A percentile compares a stretch with the other conserved stretches of the same genome.
phyloP scores from a whole-genome alignment of 2,329 filamentous ascomycete genomes.

The Fusarium mangiferae region DNA sequence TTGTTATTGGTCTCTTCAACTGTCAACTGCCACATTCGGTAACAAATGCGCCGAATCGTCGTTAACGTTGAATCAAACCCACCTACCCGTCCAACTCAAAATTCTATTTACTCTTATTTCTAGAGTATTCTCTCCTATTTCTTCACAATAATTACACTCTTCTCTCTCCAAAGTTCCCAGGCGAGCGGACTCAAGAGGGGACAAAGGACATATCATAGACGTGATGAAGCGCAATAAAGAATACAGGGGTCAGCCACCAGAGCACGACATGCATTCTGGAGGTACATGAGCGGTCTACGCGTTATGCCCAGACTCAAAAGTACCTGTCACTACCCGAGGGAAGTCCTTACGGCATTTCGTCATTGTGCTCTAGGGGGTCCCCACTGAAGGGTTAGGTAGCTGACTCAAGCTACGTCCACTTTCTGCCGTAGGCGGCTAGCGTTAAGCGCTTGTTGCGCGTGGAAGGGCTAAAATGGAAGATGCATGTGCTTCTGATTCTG shows the following conservation, averaged over 20 bases:
- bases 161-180: background rate
- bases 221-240: background rate
- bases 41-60: conserved; percentile 26
- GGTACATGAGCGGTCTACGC: conserved; percentile 11
- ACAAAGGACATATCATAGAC: background rate
- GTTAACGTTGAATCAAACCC: background rate
- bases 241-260: conserved; percentile 10
- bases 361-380: conserved; percentile 10
- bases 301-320: background rate
- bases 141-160: background rate
- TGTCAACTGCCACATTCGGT: conserved; percentile 21
- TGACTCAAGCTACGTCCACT: conserved; percentile 15
- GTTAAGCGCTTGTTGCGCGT: conserved; percentile 27
- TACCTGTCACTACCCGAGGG: conserved; percentile 16
- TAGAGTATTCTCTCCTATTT: background rate
- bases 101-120: background rate
- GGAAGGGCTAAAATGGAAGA: conserved; percentile 11
- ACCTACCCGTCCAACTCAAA: background rate
- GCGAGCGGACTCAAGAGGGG: background rate
- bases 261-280: background rate
- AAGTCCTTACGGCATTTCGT: conserved; percentile 29
- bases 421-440: conserved; percentile 13
- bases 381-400: conserved; percentile 13
- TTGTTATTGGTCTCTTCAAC: conserved; percentile 14
- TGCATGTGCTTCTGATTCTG: conserved; percentile 1